Evolutionary conservation across 139 green algal genomes (phyloP).

Genomic region (Coccomyxa sp.): DNA sequence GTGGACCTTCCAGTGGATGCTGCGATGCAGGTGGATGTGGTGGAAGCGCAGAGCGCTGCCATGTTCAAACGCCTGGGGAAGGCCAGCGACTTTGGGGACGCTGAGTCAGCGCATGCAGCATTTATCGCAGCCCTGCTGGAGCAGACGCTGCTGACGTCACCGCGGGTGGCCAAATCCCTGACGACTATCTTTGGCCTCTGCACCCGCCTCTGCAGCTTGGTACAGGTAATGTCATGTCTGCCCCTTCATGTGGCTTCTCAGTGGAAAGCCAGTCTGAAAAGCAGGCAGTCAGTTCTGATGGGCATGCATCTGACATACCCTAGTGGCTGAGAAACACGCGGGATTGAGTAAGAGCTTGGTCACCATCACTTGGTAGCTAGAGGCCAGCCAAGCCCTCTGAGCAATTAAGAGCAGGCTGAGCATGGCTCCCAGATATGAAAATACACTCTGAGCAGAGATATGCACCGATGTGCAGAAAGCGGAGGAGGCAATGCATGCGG

Average conservation of each 20-base stretch:
- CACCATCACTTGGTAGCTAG: neutral
- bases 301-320: neutral
- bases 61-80: conserved; percentile 46
- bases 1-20: no score
- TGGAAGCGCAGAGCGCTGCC: conserved; percentile 54
- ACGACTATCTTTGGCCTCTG: conserved; percentile 55
- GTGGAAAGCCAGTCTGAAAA: neutral
- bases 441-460: neutral
- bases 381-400: neutral
- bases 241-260: neutral
- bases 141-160: conserved; percentile 70
- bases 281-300: no score
- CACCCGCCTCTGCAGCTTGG: conserved; percentile 32
- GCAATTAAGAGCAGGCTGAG: neutral
- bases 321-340: neutral
- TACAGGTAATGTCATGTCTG: conserved; percentile 22
- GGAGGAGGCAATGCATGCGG: conserved; percentile 1
- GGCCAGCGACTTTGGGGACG: conserved; percentile 65
- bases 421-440: neutral
- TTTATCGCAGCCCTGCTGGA: conserved; percentile 61
- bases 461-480: neutral
- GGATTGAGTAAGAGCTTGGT: neutral
- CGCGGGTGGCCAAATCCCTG: conserved; percentile 38
- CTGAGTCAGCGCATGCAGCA: conserved; percentile 52
- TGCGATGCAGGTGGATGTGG: conserved; percentile 69